Evolutionary conservation across 2,329 filamentous ascomycete species (phyloP), one percentile per base, ranked within the genome.

Genomic region (Clonostachys solani): DNA sequence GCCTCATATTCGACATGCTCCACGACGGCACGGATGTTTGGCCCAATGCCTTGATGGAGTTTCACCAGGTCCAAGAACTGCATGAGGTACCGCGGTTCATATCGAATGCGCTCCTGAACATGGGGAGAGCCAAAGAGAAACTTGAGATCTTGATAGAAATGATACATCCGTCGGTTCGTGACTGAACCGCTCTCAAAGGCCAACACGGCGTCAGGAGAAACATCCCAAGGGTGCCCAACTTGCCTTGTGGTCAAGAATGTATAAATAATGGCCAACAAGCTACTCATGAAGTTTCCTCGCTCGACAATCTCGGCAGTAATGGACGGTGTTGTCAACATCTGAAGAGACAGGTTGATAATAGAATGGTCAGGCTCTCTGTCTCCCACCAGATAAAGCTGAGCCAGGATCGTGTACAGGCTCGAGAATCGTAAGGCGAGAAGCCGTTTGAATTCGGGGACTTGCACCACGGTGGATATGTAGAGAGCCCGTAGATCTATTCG

Each of bases 1-100:
- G 92, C 95, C 67, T 99, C 94, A 61, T 97, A 99, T 65, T 99
- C 95, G 33, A 99, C 89, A 63, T 99, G 94, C 60, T 97, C 94
- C 15, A 92, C 91, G 18, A 96, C 82, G 3, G 92, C 94, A 51
- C 95, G 60, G 23, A 92, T 77, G 58, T 97, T 99, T 2, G 94
- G 94, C 57, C 92, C 96, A 47, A 99, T 96, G 29, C 94, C 92
- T 69, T 99, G 95, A 54, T 96, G 92, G 42, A 99, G 78, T 65
- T 96, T 96, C 53, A 96, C 90, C 15, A 99, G 75, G 61, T 99
- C 95, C 41, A 99, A 74, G 66, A 97, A 99, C 60, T 99, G 95
- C 63, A 95, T 76, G 47, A 96, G 77, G 59, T 99, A 99, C 49
- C 91, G 82, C 46, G 87, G 83, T 63, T 97, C 91, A 4, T 77